Evolutionary conservation across 768 basidiomycete species (phyloP), one percentile per base, ranked within the genome.

Genomic region (Lanmaoa pseudosensibilis): DNA sequence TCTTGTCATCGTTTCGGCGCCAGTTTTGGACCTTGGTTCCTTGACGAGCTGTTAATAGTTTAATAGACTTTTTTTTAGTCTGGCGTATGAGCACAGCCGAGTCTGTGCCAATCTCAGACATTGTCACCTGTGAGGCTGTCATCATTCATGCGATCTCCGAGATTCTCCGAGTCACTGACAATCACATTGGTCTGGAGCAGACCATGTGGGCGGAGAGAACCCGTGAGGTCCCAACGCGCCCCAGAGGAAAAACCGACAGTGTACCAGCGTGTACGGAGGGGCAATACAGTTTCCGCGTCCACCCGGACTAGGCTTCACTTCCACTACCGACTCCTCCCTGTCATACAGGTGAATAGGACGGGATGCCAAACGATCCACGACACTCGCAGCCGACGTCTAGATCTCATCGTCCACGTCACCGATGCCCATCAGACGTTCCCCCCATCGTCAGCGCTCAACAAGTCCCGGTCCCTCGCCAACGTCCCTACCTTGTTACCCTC

Each of bases 1-100:
- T 49, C 37, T 51, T 54, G 49, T 33, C 43, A 10, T 19, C 32
- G 47, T 33, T 45, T 51, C 11, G 32, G 30, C 21, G 43, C 52
- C 38, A 9, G 33, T 47, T 47, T 51, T 47, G 50, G 36, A 41
- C 40, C 19, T 21, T 50, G 50, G 16, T 47, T 47, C 46, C 36
- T 34, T 41, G 38, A 60, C 27, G 23, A 34, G 6, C 48, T 36
- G 38, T 25, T 36, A 8, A 50, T 38, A 9, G 44, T 25, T 58
- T 58, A 52, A 61, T 65, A 49, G 16, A 48, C 34, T 5, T 33
- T 51, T 55, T 48, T 46, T 59, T 4, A 16, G 15, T 41, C 18
- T 36, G 38, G 5, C 38, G 23, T 16, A 25, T 45, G 12, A 21
- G 15, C 15, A 21, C 12, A 9, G 37, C 12, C 21, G n/a, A 36